Percentiles rank a stretch among this genome's conserved stretches.
These are phyloP conservation scores for Phyllosticta capitalensis DNA, from an alignment of 2,329 filamentous ascomycete genomes.

Conservation along the genomic window DNA sequence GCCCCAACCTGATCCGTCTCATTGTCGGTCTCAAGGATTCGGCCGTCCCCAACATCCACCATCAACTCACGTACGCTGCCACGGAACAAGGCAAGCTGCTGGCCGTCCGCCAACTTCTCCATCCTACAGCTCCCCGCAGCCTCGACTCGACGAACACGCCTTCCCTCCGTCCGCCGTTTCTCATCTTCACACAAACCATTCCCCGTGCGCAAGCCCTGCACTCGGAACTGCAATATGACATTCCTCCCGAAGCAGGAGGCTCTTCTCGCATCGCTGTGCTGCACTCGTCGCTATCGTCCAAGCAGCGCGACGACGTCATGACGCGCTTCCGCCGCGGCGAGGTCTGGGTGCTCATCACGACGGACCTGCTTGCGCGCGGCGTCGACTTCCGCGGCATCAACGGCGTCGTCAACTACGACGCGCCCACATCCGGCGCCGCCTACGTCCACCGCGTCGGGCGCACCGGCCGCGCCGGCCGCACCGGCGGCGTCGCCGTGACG, in stretches of 20 bases:
- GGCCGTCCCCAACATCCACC: constrained; percentile 82
- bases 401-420: constrained; percentile 95
- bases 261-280: constrained; percentile 78
- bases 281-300: constrained; percentile 75
- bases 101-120: constrained; percentile 79
- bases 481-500: constrained; percentile 83
- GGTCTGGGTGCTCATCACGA: constrained; percentile 94
- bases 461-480: constrained; percentile 77
- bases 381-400: constrained; percentile 94
- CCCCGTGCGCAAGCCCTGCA: constrained; percentile 79
- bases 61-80: constrained; percentile 82
- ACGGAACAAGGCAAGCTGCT: constrained; percentile 91
- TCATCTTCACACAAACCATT: constrained; percentile 95
- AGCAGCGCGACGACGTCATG: constrained; percentile 71
- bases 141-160: constrained; percentile 28
- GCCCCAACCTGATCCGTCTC: constrained; percentile 58
- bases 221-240: constrained; percentile 87
- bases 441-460: constrained; percentile 92
- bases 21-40: constrained; percentile 97
- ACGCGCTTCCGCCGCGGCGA: constrained; percentile 82
- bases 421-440: constrained; percentile 77
- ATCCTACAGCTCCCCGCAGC: constrained; percentile 55
- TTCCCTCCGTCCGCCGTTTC: constrained; percentile 70
- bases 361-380: constrained; percentile 82
- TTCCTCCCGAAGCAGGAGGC: constrained; percentile 78